phyloP scores from a whole-genome alignment of 805 yeast species.

The Maudiozyma saulgeensis region DNA sequence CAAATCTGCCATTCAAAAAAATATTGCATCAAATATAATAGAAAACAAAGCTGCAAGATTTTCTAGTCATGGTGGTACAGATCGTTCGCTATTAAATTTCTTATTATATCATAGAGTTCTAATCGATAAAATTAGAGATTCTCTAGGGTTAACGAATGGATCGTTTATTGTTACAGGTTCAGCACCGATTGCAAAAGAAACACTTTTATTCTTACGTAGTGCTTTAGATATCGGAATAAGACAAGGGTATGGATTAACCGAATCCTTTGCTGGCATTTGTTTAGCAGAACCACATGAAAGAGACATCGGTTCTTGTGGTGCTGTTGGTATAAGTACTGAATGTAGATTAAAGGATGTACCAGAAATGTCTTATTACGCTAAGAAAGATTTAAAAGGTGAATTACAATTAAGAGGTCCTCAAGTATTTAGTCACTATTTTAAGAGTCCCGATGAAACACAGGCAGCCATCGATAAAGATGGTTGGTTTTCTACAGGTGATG shows the following conservation, averaged over 20 bases:
- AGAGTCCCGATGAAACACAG: slow-evolving; percentile 45
- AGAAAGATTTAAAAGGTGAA: slow-evolving; percentile 47
- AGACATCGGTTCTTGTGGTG: slow-evolving; percentile 49
- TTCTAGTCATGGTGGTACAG: slow-evolving; percentile 28
- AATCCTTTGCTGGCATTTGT: slow-evolving; percentile 56
- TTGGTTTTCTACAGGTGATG: slow-evolving; percentile 63
- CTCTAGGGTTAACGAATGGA: slow-evolving; percentile 40
- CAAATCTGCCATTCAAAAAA: slow-evolving; percentile 14
- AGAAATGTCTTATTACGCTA: slow-evolving; percentile 43
- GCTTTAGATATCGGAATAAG: slow-evolving; percentile 43
- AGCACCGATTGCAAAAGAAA: slow-evolving; percentile 60
- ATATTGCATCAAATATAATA: slow-evolving; percentile 19
- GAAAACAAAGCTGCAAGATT: slow-evolving; percentile 18
- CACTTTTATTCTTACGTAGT: slow-evolving; percentile 53
- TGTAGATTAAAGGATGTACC: slow-evolving; percentile 56
- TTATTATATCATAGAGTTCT: slow-evolving; percentile 28
- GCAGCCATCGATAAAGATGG: slow-evolving; percentile 46
- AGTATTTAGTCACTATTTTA: slow-evolving; percentile 46
- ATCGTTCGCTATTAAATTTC: slow-evolving; percentile 32
- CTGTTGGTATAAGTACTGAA: slow-evolving; percentile 47
- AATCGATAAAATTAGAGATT: slow-evolving; percentile 35
- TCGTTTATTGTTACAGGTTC: slow-evolving; percentile 44
- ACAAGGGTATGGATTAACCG: slow-evolving; percentile 75
- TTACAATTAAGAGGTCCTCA: slow-evolving; percentile 57
- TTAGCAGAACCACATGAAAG: slow-evolving; percentile 37